phyloP scores from a whole-genome alignment of 768 basidiomycete genomes.

The Rubroboletus pulcherrimus region DNA sequence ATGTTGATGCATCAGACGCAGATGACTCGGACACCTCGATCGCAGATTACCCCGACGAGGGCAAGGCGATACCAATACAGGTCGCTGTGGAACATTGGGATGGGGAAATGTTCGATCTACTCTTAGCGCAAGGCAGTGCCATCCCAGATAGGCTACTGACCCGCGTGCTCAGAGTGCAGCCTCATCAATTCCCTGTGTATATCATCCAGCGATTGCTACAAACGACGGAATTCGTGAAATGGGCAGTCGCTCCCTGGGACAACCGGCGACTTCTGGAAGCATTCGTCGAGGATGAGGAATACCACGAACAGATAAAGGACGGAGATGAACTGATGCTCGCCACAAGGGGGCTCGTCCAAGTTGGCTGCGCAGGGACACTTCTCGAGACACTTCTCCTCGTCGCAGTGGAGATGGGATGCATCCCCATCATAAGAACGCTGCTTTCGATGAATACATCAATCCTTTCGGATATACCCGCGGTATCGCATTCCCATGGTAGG shows the following conservation, averaged over 20 bases:
- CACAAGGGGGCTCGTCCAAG: neutral
- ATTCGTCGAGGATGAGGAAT: neutral
- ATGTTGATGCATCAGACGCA: neutral
- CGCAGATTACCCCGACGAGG: neutral
- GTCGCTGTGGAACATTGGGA: constrained; percentile 4
- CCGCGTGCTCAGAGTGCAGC: neutral
- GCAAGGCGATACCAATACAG: neutral
- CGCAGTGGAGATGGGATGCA: constrained; percentile 6
- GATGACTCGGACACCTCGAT: neutral
- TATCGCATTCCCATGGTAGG: neutral
- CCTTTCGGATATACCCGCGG: too few species aligned
- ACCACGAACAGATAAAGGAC: neutral
- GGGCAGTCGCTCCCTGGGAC: neutral
- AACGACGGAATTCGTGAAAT: neutral
- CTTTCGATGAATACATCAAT: neutral
- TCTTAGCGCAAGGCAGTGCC: neutral
- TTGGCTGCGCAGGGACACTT: constrained; percentile 1
- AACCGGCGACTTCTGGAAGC: constrained; percentile 1
- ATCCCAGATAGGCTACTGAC: neutral
- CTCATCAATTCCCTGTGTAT: constrained; percentile 1
- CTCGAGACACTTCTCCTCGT: constrained; percentile 1
- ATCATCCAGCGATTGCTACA: neutral
- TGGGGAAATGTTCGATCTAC: neutral
- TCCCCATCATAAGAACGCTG: neutral
- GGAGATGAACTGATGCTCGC: neutral